Percentiles rank a stretch among this genome's conserved stretches.
These are phyloP conservation scores for Hypoxylon lienhwacheense DNA, from an alignment of 495 filamentous ascomycete genomes.

Conservation along the genomic window DNA sequence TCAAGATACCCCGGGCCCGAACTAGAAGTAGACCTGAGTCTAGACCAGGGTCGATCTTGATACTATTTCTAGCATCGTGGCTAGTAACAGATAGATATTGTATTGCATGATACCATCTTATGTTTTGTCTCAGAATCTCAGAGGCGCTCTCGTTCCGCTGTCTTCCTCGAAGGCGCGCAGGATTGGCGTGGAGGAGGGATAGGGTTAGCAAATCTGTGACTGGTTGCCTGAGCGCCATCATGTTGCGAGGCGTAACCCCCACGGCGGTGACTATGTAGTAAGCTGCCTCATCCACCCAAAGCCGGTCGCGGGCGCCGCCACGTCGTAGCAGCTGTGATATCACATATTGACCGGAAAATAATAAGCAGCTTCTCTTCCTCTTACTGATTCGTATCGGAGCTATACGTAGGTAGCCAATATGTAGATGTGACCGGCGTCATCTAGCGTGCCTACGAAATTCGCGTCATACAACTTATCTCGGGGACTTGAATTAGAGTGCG, in stretches of 20 bases:
- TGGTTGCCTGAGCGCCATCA: constrained; percentile 2
- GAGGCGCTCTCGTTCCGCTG: constrained; percentile 8
- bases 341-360: constrained; percentile 1
- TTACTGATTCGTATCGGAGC: not conserved
- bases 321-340: constrained; percentile 12
- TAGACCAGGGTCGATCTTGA: constrained; percentile 12
- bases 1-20: constrained; percentile 19
- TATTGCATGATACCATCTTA: constrained; percentile 6
- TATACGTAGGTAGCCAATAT: no score
- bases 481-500: constrained; percentile 1
- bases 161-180: constrained; percentile 3
- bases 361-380: constrained; percentile 10
- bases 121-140: not conserved
- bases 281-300: constrained; percentile 9
- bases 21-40: constrained; percentile 3
- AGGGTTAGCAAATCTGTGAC: constrained; percentile 2
- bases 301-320: constrained; percentile 19
- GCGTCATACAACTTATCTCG: constrained; percentile 21
- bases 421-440: constrained; percentile 8
- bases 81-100: no score
- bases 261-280: constrained; percentile 9
- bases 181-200: constrained; percentile 9
- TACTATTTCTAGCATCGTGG: constrained; percentile 19
- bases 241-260: constrained; percentile 8
- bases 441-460: constrained; percentile 8